Evolutionary conservation across 441 rosid genomes (phyloP), one percentile per base, ranked within the genome.

Genomic region (Erysimum pusillum): DNA sequence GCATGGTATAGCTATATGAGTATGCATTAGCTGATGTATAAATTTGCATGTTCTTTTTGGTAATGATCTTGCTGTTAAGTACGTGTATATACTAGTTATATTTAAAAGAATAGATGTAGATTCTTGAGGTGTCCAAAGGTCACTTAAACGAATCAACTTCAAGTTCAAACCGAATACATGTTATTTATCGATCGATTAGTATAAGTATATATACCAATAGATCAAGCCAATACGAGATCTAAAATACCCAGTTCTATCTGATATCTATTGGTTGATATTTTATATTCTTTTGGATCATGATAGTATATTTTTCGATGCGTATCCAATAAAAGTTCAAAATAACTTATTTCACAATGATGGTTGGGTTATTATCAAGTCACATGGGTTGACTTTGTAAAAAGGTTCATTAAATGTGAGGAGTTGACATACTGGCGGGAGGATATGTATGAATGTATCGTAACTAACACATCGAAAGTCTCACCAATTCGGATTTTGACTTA

Each of bases 341-440:
- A 14, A 45, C 9, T 18, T 1, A n/a, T 34, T 34, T 56, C 51
- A 54, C 52, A 48, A 64, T 48, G 67, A 77, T 48, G 38, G 35
- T 35, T 5, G 53, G 3, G 72, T 71, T 45, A 48, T 57, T 71
- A 58, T 71, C 77, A 59, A 51, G 68, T 72, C 81, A 59, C 73
- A 11, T 71, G 73, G 68, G 46, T 72, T 49, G 73, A 77, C 81
- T 72, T 59, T 49, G 15, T 12, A n/a, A 51, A 65, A 72, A 58
- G 76, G 8, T 1, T 59, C 69, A 78, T 66, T 78, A 52, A 76
- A 78, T 78, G 77, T 41, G 41, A 65, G 64, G 64, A 72, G 81
- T 73, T 73, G 81, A 78, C 77, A 22, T 11, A 72, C 39, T 52
- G 18, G 58, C 8, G n/a, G n/a, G 38, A 66, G 32, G 77, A 71